phyloP scores from a whole-genome alignment of 352 stramenopile species.

The Pythium volutum region DNA sequence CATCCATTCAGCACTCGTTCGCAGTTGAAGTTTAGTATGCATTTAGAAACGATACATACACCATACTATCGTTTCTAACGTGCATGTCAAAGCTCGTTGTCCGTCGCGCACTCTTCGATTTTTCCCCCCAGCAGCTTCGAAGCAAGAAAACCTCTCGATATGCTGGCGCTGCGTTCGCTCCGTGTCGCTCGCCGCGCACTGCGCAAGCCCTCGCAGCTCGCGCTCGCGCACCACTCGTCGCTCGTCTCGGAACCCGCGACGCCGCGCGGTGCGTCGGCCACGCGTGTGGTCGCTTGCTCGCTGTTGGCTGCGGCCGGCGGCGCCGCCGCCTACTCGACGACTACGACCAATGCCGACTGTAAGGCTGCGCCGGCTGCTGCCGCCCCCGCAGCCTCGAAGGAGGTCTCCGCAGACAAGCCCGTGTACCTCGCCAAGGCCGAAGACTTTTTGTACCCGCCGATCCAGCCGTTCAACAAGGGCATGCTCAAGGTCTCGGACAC shows the following conservation, averaged over 20 bases:
- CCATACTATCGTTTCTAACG: not conserved
- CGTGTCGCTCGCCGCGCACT: constrained; percentile 18
- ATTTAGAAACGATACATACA: constrained; percentile 4
- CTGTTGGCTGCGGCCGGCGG: constrained; percentile 6
- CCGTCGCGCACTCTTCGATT: constrained; percentile 6
- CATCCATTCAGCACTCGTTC: not conserved
- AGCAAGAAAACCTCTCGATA: not conserved
- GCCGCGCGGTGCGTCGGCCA: not conserved
- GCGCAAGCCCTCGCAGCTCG: constrained; percentile 17
- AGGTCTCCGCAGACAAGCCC: constrained; percentile 6
- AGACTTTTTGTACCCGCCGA: constrained; percentile 77
- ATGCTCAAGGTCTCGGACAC: constrained; percentile 75
- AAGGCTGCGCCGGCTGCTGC: constrained; percentile 12
- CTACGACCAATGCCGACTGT: constrained; percentile 12
- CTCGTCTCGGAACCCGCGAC: not conserved
- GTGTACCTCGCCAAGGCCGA: constrained; percentile 48
- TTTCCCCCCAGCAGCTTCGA: too few species aligned
- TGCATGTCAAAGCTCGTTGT: not conserved
- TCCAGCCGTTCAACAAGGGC: constrained; percentile 82
- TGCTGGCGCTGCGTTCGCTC: constrained; percentile 20
- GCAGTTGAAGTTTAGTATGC: constrained; percentile 1
- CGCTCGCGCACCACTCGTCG: constrained; percentile 12
- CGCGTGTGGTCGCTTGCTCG: not conserved
- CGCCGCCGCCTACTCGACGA: constrained; percentile 17
- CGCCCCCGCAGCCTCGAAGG: not conserved